phyloP scores from a whole-genome alignment of 2,329 filamentous ascomycete species.

The Arthrinium puccinioides region DNA sequence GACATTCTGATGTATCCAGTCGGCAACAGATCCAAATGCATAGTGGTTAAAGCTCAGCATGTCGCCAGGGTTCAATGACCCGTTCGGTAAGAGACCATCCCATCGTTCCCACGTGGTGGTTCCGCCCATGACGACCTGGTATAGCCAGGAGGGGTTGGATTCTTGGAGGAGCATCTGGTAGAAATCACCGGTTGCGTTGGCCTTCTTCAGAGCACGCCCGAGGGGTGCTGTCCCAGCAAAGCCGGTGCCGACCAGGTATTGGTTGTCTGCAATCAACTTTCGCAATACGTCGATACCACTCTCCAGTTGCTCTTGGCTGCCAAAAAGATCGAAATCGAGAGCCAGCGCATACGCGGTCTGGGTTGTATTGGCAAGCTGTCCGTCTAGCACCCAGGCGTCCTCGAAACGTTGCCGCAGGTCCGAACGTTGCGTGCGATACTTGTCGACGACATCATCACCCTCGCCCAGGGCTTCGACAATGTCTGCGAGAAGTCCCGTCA shows the following conservation, averaged over 20 bases:
- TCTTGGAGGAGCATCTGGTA: constrained; percentile 33
- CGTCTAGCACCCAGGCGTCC: constrained; percentile 9
- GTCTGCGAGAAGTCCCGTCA: constrained; percentile 20
- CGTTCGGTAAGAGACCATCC: constrained; percentile 26
- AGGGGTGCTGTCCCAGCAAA: constrained; percentile 37
- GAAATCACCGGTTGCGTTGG: constrained; percentile 22
- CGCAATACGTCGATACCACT: constrained; percentile 20
- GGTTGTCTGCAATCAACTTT: constrained; percentile 22
- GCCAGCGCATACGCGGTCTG: constrained; percentile 32
- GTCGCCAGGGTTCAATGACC: constrained; percentile 23
- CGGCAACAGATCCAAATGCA: constrained; percentile 27
- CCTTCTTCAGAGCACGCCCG: constrained; percentile 20
- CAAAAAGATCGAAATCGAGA: constrained; percentile 28
- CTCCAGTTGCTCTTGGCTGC: constrained; percentile 7
- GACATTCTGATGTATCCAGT: constrained; percentile 26
- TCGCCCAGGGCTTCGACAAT: constrained; percentile 16
- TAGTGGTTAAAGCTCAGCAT: constrained; percentile 33
- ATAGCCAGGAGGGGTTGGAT: constrained; percentile 26
- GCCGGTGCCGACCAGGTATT: constrained; percentile 31
- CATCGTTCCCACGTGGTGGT: constrained; percentile 32
- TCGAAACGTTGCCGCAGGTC: constrained; percentile 12
- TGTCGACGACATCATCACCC: constrained; percentile 8
- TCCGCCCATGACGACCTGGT: constrained; percentile 26
- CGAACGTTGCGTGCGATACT: constrained; percentile 9
- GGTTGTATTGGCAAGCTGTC: constrained; percentile 25